Base-by-base conservation (phyloP, 257 asterid species). In the Linaria vulgaris region DNA sequence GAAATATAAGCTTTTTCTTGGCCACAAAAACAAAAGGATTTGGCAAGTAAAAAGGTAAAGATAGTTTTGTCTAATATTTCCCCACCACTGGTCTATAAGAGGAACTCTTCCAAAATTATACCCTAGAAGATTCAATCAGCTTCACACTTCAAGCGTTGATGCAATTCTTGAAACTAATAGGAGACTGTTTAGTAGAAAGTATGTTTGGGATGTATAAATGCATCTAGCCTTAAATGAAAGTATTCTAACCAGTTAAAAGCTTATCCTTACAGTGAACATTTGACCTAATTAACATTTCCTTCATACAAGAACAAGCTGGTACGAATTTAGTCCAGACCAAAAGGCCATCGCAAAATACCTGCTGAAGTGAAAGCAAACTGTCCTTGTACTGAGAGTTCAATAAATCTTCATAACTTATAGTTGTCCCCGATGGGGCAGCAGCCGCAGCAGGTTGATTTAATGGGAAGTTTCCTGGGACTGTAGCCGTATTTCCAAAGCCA, bases 321-420 rank as follows among this genome's bases (percentile, higher is more conserved):
- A 4, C 51, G n/a, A 58, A 24, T 49, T 43, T 43, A 52, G 13
- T 56, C 9, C 41, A 56, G 43, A 41, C 23, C 23, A 37, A 66
- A 39, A 25, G n/a, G 23, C 30, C 27, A 21, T 9, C 30, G 65
- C 3, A 60, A 24, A 12, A 6, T 79, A 84, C 95, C 88, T 90
- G 96, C 75, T 85, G 97, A 71, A 83, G 92, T 6, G 96, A 75
- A 64, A 74, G 80, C 65, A 83, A 73, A 43, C 4, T 69, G 48
- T 90, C 95, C 85, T 82, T 85, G 87, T 75, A 83, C 76, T 83
- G 96, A 74, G 96, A 85, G 76, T 77, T 80, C 80, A 83, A 74
- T 63, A 82, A 71, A 44, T 87, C 92, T 0, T 87, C 95, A 44
- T 87, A 87, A 59, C 76, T 79, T 61, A 85, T 37, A 59, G 73